These are phyloP conservation scores for Magnolia kwangsiensis DNA, from an alignment of 164 flowering plant species.

Conservation along the genomic window DNA sequence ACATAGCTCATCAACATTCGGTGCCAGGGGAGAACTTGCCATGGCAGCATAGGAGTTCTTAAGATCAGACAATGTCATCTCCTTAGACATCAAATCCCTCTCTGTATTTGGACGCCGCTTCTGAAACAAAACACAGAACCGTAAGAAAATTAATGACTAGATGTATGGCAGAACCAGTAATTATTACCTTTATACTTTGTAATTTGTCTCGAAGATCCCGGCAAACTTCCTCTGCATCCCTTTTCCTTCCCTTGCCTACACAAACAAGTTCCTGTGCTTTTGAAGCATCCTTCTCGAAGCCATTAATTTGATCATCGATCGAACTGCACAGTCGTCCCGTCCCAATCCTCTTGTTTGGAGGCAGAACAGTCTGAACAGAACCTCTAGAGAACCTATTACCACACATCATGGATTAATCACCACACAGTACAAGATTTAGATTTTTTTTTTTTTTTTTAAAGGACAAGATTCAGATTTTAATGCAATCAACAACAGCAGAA, in stretches of 20 bases:
- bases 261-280: constrained; percentile 28
- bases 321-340: constrained; percentile 75
- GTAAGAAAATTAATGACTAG: not conserved
- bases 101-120: constrained; percentile 52
- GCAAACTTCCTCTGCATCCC: constrained; percentile 39
- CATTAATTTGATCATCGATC: constrained; percentile 57
- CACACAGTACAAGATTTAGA: not conserved
- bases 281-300: constrained; percentile 42
- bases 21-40: constrained; percentile 29
- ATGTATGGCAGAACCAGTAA: not conserved
- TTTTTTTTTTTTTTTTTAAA: too few relatives aligned
- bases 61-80: constrained; percentile 45
- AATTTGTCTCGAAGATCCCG: constrained; percentile 29
- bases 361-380: constrained; percentile 80
- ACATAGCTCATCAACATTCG: constrained; percentile 64
- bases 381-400: constrained; percentile 80
- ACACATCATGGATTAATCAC: not conserved
- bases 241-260: constrained; percentile 39
- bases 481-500: not conserved
- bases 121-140: constrained; percentile 29
- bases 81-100: constrained; percentile 39
- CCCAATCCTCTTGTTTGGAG: constrained; percentile 60
- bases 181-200: constrained; percentile 48
- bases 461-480: not conserved
- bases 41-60: constrained; percentile 50